Evolutionary conservation across 2,329 filamentous ascomycete species (phyloP).

Genomic region (Pseudocercospora fijiensis): DNA sequence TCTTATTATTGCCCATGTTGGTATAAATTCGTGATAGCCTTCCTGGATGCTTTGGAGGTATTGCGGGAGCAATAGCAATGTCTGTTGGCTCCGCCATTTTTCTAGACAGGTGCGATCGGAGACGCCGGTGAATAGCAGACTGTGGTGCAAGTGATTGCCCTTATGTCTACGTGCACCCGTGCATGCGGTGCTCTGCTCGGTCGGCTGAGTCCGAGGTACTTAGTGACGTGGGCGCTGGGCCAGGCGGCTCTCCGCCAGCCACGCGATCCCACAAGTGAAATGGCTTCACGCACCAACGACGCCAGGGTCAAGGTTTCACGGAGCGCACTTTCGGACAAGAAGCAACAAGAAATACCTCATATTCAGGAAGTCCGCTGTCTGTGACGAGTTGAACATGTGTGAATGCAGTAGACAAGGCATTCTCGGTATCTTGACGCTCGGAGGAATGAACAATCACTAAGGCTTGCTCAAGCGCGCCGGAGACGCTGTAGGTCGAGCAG

Average conservation of each 20-base stretch:
- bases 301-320: neutral
- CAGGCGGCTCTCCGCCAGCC: slow-evolving; percentile 16
- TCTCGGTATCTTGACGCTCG: slow-evolving; percentile 41
- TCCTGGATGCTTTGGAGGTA: slow-evolving; percentile 3
- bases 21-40: slow-evolving; percentile 1
- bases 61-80: neutral
- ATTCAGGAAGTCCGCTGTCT: slow-evolving; percentile 21
- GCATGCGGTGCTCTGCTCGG: slow-evolving; percentile 4
- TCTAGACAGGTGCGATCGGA: neutral
- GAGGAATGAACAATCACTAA: slow-evolving; percentile 47
- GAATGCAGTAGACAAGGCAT: slow-evolving; percentile 16
- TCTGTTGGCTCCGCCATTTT: slow-evolving; percentile 2
- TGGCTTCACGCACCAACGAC: slow-evolving; percentile 7
- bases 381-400: slow-evolving; percentile 14
- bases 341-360: slow-evolving; percentile 28
- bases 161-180: neutral
- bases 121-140: neutral
- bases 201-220: neutral
- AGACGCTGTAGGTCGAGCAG: slow-evolving; percentile 37
- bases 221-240: slow-evolving; percentile 3
- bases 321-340: slow-evolving; percentile 13
- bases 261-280: neutral
- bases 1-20: slow-evolving; percentile 1
- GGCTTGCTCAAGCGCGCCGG: slow-evolving; percentile 37
- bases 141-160: neutral